Evolutionary conservation across 108 stramenopile species (phyloP).

Genomic region (Fragilaria crotonensis): DNA sequence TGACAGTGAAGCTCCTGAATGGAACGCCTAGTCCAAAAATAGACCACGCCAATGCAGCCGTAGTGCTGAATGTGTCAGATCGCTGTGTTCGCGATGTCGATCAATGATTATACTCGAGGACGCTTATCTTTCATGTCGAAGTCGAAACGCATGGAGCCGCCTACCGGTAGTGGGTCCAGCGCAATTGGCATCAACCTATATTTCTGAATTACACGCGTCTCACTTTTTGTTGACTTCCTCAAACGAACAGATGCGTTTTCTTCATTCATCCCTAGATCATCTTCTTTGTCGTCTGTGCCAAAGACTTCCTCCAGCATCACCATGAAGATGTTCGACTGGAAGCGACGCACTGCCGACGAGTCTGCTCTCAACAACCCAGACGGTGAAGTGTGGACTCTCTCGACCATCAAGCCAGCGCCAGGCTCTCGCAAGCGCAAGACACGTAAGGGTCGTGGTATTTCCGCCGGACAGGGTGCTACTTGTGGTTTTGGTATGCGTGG

Average conservation of each 20-base stretch:
- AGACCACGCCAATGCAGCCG: too few relatives aligned
- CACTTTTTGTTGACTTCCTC: background rate
- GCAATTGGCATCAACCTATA: too few relatives aligned
- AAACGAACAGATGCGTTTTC: constrained; percentile 18
- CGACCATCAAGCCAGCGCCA: constrained; percentile 74
- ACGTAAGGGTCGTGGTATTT: constrained; percentile 95
- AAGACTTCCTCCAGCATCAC: constrained; percentile 15
- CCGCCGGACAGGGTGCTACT: constrained; percentile 94
- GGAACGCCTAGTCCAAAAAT: too few relatives aligned
- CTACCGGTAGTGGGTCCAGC: too few relatives aligned
- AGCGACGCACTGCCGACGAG: constrained; percentile 83
- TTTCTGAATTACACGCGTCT: too few relatives aligned
- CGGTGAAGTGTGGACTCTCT: constrained; percentile 60
- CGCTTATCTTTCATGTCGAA: too few relatives aligned
- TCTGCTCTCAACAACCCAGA: constrained; percentile 62
- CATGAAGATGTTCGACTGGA: constrained; percentile 97
- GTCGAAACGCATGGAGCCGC: too few relatives aligned
- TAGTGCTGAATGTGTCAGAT: too few relatives aligned
- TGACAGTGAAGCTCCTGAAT: too few relatives aligned
- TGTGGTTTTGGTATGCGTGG: constrained; percentile 98
- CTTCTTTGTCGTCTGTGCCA: constrained; percentile 12
- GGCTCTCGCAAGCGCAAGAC: constrained; percentile 71
- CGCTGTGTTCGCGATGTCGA: too few relatives aligned
- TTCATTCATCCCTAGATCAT: constrained; percentile 16
- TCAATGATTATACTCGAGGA: too few relatives aligned